Conservation (phyloP, 2,329 filamentous ascomycete genomes). For the Tolypocladium pustulatum region DNA sequence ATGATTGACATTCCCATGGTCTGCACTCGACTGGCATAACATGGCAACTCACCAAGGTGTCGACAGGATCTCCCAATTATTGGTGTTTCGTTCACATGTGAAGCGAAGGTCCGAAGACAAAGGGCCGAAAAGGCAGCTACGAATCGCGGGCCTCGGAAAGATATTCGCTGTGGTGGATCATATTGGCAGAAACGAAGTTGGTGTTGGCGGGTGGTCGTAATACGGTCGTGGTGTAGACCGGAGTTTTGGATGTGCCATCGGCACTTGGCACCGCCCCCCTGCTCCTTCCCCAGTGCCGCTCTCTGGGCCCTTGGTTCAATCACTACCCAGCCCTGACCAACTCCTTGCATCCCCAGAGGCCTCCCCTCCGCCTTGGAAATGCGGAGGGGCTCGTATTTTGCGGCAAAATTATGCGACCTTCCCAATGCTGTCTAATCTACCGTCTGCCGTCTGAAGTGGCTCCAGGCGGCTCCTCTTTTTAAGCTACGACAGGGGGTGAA, state of each 20-base stretch:
- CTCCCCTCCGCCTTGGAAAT: not conserved
- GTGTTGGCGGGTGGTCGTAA: not conserved
- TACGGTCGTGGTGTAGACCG: not conserved
- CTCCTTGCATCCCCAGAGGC: not conserved
- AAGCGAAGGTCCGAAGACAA: not conserved
- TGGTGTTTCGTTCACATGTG: not conserved
- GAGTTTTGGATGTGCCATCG: not conserved
- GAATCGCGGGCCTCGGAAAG: not conserved
- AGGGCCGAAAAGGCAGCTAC: not conserved
- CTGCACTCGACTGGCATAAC: not conserved
- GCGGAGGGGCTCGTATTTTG: not conserved
- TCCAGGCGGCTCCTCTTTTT: not conserved
- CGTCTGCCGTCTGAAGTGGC: not conserved
- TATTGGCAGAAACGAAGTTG: not conserved
- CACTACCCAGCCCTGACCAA: not conserved
- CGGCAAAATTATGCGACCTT: not conserved
- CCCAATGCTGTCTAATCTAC: not conserved
- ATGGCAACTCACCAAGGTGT: not conserved
- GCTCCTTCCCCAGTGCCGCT: not conserved
- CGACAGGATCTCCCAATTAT: not conserved
- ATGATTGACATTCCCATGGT: not conserved
- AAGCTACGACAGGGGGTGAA: not conserved
- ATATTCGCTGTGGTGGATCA: not conserved
- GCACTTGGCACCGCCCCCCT: not conserved
- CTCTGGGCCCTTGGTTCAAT: not conserved